Percentiles rank a stretch among this genome's conserved stretches.
These are phyloP conservation scores for Myxozyma kluyveri DNA, from an alignment of 805 yeast species.

Conservation along the genomic window DNA sequence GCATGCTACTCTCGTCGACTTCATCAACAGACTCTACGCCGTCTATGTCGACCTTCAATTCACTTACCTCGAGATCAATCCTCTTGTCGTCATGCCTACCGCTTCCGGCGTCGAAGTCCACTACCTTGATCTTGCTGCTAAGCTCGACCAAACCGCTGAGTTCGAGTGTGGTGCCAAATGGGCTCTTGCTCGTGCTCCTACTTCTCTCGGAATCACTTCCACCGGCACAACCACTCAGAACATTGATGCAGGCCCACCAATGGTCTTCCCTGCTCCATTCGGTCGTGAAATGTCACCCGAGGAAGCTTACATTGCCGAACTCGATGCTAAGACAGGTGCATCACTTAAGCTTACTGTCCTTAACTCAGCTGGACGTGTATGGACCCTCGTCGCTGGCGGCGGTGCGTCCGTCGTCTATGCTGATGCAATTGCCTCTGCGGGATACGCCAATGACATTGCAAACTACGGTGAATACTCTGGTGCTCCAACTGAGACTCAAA, in stretches of 20 bases:
- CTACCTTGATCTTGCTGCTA: conserved; percentile 49
- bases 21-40: conserved; percentile 47
- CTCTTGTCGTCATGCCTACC: conserved; percentile 45
- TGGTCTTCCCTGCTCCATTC: conserved; percentile 50
- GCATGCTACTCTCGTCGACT: conserved; percentile 44
- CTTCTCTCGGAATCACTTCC: conserved; percentile 40
- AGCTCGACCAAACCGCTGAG: conserved; percentile 50
- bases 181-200: conserved; percentile 48
- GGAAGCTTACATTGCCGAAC: conserved; percentile 49
- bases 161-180: conserved; percentile 51
- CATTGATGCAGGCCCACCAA: conserved; percentile 48
- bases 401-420: conserved; percentile 51
- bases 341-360: conserved; percentile 46
- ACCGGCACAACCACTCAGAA: conserved; percentile 34
- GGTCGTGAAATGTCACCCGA: conserved; percentile 47
- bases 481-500: conserved; percentile 49
- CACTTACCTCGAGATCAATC: conserved; percentile 49
- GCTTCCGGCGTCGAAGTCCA: conserved; percentile 43
- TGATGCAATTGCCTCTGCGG: conserved; percentile 49
- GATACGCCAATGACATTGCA: conserved; percentile 46
- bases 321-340: conserved; percentile 50
- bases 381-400: conserved; percentile 51
- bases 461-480: conserved; percentile 51
- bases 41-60: conserved; percentile 48
- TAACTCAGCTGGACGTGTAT: conserved; percentile 45